Evolutionary conservation across 768 basidiomycete genomes (phyloP), one percentile per base, ranked within the genome.

Genomic region (Boletus reticulatus): DNA sequence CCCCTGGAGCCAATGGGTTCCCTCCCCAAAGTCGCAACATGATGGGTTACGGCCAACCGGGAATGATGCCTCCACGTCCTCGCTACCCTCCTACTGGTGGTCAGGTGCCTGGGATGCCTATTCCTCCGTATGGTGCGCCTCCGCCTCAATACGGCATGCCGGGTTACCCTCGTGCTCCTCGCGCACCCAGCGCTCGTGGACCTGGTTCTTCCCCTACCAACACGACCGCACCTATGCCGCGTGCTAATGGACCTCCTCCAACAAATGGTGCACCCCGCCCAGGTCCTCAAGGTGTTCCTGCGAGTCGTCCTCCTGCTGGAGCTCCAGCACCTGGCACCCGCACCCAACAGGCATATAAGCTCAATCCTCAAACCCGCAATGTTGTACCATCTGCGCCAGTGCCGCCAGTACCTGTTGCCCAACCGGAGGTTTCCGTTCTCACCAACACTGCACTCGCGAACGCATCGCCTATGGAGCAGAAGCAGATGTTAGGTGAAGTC

Each of bases 401-500:
- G 32, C 53, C 65, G 13, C 66, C 75, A 10, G 73, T 69, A 17
- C 73, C 78, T 36, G 72, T 75, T 45, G 72, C 80, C n/a, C 66
- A 80, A 50, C 68, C 80, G 4, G 80, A 80, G 19, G 77, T 80
- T 42, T 75, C 86, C 22, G 73, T 76, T 55, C 81, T 92, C 56
- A 84, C 82, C 46, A 76, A 92, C 20, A 79, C 85, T 66, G 67
- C 80, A 11, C 78, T 89, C 57, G 81, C 82, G 42, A 79, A 67
- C 58, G 84, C 84, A 22, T 73, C 80, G 46, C 83, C 85, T 36
- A 77, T 80, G 72, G 96, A 98, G 74, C 94, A 98, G 84, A 99
- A 99, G 81, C 97, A 99, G 74, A 94, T 98, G 89, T 81, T 99
- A 46, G 97, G 97, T 63, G 97, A 99, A 76, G 84, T 90, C 48